A percentile compares a stretch with the other conserved stretches of the same genome.
Conservation (phyloP, 2,329 filamentous ascomycete genomes). For the Diaporthe helianthi region DNA sequence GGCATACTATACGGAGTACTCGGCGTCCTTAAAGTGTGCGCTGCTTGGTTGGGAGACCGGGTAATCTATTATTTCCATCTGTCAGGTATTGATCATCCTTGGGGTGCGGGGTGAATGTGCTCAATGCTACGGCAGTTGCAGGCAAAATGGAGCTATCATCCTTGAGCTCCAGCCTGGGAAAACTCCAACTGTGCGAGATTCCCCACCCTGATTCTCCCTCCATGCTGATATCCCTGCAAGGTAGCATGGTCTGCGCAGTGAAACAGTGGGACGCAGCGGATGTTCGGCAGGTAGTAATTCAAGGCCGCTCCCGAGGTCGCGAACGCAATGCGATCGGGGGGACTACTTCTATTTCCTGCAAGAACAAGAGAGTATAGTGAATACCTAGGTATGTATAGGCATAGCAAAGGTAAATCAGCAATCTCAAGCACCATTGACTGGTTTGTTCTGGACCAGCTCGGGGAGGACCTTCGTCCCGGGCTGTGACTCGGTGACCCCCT, state of each 20-base stretch:
- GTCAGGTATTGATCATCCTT: constrained; percentile 21
- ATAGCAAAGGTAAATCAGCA: too few relatives aligned
- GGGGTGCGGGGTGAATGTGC: neutral
- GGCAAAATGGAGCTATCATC: neutral
- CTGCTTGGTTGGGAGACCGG: neutral
- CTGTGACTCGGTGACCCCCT: constrained; percentile 38
- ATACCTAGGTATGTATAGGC: too few relatives aligned
- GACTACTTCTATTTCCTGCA: neutral
- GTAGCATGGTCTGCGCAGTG: neutral
- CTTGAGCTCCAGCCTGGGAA: neutral
- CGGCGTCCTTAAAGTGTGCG: neutral
- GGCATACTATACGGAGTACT: too few relatives aligned
- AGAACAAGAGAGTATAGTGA: neutral
- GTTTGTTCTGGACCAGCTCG: constrained; percentile 44
- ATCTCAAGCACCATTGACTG: constrained; percentile 33
- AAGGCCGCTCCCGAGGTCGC: neutral
- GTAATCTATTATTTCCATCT: constrained; percentile 14
- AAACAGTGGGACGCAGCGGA: neutral
- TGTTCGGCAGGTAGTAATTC: neutral
- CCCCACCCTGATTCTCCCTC: neutral
- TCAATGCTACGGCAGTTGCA: neutral
- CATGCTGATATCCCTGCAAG: neutral
- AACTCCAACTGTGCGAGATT: neutral
- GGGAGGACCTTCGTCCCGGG: constrained; percentile 46
- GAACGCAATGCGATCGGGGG: too few relatives aligned